Percentiles rank a stretch among this genome's conserved stretches.
phyloP scores from a whole-genome alignment of 1,284 basidiomycete genomes.

The Apiotrichum brassicae region DNA sequence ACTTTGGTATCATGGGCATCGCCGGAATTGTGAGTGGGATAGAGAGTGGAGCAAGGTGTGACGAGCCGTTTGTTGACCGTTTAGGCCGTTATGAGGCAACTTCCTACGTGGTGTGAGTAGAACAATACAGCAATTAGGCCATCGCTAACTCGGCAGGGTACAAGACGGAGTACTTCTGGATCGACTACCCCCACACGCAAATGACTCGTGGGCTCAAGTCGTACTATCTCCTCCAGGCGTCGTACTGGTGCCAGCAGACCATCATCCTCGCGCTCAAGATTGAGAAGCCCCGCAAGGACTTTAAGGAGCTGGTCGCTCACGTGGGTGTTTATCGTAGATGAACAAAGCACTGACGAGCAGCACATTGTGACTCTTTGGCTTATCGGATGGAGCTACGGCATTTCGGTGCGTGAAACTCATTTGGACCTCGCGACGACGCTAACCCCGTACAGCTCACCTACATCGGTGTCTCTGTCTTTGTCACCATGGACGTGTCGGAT shows the following conservation, averaged over 20 bases:
- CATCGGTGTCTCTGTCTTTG: conserved; percentile 86
- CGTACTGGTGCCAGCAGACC: conserved; percentile 94
- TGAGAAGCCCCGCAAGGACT: conserved; percentile 93
- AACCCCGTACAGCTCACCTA: conserved; percentile 53
- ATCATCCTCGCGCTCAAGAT: conserved; percentile 75
- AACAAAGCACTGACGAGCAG: conserved; percentile 46
- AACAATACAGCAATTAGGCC: not conserved
- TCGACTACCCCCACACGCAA: conserved; percentile 79
- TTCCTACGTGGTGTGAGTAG: conserved; percentile 70
- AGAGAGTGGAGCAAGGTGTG: not conserved
- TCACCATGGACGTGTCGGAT: conserved; percentile 97
- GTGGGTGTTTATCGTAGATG: conserved; percentile 23
- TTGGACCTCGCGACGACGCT: too few relatives aligned
- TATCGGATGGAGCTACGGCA: conserved; percentile 81
- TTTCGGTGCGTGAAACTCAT: conserved; percentile 53
- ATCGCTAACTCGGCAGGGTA: conserved; percentile 52
- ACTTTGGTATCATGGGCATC: conserved; percentile 64
- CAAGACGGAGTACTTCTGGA: conserved; percentile 72
- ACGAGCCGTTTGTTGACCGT: conserved; percentile 1
- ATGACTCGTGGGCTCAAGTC: conserved; percentile 80
- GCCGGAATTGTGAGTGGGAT: conserved; percentile 76
- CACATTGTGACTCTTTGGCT: conserved; percentile 96
- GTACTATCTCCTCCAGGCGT: conserved; percentile 83
- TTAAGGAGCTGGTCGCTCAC: conserved; percentile 68
- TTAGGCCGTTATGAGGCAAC: conserved; percentile 74